Evolutionary conservation across 768 basidiomycete species (phyloP).

Genomic region (Phylloporus scabripes): DNA sequence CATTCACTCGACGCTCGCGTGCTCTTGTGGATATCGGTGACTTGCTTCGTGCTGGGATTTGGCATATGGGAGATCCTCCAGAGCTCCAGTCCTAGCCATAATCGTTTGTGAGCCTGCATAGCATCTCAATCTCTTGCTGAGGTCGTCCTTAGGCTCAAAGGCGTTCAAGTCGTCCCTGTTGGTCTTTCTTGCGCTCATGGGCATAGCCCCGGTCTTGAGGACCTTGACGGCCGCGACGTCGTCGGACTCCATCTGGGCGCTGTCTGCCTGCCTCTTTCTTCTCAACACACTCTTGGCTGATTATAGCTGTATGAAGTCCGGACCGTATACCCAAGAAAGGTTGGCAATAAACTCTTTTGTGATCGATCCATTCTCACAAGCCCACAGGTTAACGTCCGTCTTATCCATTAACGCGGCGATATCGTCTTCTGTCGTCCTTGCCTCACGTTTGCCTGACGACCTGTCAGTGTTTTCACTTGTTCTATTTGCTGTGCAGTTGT

Average conservation of each 20-base stretch:
- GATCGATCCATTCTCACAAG: conserved; percentile 19
- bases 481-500: conserved; percentile 75
- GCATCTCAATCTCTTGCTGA: conserved; percentile 8
- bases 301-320: conserved; percentile 51
- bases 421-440: conserved; percentile 88
- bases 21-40: conserved; percentile 60
- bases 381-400: conserved; percentile 68
- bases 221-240: conserved; percentile 94
- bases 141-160: conserved; percentile 50
- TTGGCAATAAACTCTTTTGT: conserved; percentile 28
- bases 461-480: conserved; percentile 85
- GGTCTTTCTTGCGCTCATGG: conserved; percentile 83
- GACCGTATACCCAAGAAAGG: conserved; percentile 55
- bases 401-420: conserved; percentile 89
- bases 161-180: conserved; percentile 76
- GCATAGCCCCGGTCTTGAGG: conserved; percentile 84
- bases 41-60: conserved; percentile 57
- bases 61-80: conserved; percentile 55
- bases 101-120: conserved; percentile 21
- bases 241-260: conserved; percentile 94
- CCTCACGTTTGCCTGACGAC: conserved; percentile 81
- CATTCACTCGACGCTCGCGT: conserved; percentile 60
- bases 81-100: conserved; percentile 28
- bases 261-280: conserved; percentile 79
- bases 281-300: conserved; percentile 82